phyloP scores from a whole-genome alignment of 352 stramenopile genomes.

The Pythium aphanidermatum region DNA sequence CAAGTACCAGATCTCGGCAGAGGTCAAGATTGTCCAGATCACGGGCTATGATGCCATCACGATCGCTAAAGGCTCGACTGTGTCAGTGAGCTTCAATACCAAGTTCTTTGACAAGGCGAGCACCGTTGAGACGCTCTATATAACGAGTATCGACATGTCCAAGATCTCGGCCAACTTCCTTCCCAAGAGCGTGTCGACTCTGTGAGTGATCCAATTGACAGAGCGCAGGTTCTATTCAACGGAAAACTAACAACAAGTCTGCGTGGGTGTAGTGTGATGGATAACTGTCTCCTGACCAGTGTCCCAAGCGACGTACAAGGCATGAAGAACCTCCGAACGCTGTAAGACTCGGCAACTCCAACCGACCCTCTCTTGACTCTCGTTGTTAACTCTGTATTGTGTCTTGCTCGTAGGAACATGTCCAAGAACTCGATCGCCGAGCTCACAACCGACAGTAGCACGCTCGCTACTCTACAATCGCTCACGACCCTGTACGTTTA shows the following conservation, averaged over 20 bases:
- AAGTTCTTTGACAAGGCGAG: conserved; percentile 37
- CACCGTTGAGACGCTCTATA: conserved; percentile 38
- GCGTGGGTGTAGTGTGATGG: conserved; percentile 30
- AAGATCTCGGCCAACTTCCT: conserved; percentile 40
- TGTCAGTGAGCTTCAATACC: conserved; percentile 39
- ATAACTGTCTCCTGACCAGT: conserved; percentile 61
- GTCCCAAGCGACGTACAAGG: conserved; percentile 39
- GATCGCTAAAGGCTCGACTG: conserved; percentile 54
- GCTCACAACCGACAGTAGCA: conserved; percentile 24
- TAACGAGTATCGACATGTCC: conserved; percentile 57
- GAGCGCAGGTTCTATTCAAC: background rate
- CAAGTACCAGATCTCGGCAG: conserved; percentile 30
- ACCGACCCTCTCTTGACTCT: background rate
- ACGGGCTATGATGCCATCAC: conserved; percentile 51
- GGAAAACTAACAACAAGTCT: background rate
- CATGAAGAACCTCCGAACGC: conserved; percentile 41
- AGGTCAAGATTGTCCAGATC: conserved; percentile 56
- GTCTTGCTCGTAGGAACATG: conserved; percentile 31
- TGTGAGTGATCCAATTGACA: conserved; percentile 21
- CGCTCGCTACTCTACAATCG: conserved; percentile 32
- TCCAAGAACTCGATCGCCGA: conserved; percentile 52
- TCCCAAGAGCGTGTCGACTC: conserved; percentile 34
- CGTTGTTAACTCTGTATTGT: background rate
- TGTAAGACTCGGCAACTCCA: conserved; percentile 51
- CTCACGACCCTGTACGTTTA: conserved; percentile 36